phyloP scores from a whole-genome alignment of 2,329 filamentous ascomycete genomes.

The Aspergillus costaricaensis region DNA sequence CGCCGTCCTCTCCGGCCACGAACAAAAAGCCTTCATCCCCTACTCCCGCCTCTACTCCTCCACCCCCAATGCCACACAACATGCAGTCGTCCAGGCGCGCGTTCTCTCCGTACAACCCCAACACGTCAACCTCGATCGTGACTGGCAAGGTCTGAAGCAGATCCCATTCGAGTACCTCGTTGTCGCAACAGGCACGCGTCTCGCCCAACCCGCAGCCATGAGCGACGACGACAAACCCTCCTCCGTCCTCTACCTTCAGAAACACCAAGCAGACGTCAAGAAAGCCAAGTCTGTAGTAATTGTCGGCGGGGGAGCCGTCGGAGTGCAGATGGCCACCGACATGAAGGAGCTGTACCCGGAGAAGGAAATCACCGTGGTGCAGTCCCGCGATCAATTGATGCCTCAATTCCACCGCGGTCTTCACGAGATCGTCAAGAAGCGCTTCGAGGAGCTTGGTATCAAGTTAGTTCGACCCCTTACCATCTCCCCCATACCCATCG shows the following conservation, averaged over 20 bases:
- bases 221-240: slow-evolving; percentile 35
- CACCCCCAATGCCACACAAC: slow-evolving; percentile 24
- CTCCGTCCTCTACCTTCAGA: slow-evolving; percentile 36
- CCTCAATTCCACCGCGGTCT: slow-evolving; percentile 35
- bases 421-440: slow-evolving; percentile 33
- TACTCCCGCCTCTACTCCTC: slow-evolving; percentile 35
- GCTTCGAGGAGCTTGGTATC: slow-evolving; percentile 38
- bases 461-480: slow-evolving; percentile 14
- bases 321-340: slow-evolving; percentile 54
- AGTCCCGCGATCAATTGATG: slow-evolving; percentile 47
- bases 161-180: slow-evolving; percentile 38
- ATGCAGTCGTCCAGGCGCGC: slow-evolving; percentile 35
- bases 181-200: slow-evolving; percentile 36
- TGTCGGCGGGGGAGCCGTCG: slow-evolving; percentile 54
- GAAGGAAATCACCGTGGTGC: slow-evolving; percentile 51
- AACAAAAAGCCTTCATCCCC: slow-evolving; percentile 41
- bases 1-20: slow-evolving; percentile 36
- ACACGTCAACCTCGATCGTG: slow-evolving; percentile 35
- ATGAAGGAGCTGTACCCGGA: slow-evolving; percentile 51
- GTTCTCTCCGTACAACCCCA: slow-evolving; percentile 32
- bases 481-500: no score
- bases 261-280: slow-evolving; percentile 35
- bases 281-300: slow-evolving; percentile 35
- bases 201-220: slow-evolving; percentile 39
- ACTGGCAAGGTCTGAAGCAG: slow-evolving; percentile 35